These are phyloP conservation scores for Trametes elegans DNA, from an alignment of 768 basidiomycete genomes.

Conservation along the genomic window DNA sequence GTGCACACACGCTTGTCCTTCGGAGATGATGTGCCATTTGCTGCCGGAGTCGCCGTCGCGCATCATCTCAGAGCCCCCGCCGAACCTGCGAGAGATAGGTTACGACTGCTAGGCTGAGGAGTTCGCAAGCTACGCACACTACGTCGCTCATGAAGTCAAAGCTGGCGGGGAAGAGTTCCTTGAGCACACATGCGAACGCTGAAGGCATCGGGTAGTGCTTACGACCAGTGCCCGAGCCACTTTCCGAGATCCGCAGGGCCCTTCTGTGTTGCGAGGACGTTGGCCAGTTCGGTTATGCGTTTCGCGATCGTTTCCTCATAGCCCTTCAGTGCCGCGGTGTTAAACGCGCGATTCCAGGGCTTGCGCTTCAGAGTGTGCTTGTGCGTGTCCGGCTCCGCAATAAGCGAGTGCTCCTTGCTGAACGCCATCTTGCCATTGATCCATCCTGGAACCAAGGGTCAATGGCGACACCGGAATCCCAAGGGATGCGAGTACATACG, in stretches of 20 bases:
- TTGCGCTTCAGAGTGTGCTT: slow-evolving; percentile 46
- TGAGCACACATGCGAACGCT: too few relatives aligned
- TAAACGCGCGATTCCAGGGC: slow-evolving; percentile 50
- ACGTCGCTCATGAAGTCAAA: slow-evolving; percentile 45
- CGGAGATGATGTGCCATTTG: slow-evolving; percentile 43
- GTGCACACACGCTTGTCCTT: slow-evolving; percentile 24
- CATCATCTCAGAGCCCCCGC: slow-evolving; percentile 36
- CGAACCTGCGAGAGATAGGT: slow-evolving; percentile 28
- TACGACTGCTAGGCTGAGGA: background rate
- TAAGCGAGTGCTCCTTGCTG: slow-evolving; percentile 30
- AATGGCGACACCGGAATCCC: slow-evolving; percentile 26
- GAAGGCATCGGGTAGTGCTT: too few relatives aligned
- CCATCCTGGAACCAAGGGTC: background rate
- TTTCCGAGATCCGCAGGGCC: slow-evolving; percentile 31
- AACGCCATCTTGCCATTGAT: slow-evolving; percentile 31
- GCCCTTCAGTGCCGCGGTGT: slow-evolving; percentile 42
- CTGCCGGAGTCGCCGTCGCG: slow-evolving; percentile 42
- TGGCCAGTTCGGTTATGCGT: slow-evolving; percentile 40
- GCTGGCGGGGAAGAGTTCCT: too few relatives aligned
- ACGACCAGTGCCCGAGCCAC: slow-evolving; percentile 42
- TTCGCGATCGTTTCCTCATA: slow-evolving; percentile 40
- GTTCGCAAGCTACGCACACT: slow-evolving; percentile 18
- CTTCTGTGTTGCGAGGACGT: slow-evolving; percentile 31
- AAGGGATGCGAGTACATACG: slow-evolving; percentile 37
- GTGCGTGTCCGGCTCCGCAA: slow-evolving; percentile 8